Conservation (phyloP, 1,284 basidiomycete species). For the Ceratobasidium sp. region DNA sequence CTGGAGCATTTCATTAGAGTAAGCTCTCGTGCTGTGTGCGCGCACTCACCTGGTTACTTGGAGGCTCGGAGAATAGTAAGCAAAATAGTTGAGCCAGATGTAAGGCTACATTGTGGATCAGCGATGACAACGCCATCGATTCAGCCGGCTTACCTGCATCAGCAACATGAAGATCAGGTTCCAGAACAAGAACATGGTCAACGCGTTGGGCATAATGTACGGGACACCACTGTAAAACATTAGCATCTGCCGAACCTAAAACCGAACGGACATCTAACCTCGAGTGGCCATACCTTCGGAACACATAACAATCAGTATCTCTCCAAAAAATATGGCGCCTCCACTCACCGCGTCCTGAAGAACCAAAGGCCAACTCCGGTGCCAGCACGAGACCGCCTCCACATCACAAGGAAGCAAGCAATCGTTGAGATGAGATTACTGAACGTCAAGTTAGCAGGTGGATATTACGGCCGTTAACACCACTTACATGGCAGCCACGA, state of each 20-base stretch:
- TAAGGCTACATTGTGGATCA: slow-evolving; percentile 8
- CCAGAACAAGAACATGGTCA: slow-evolving; percentile 42
- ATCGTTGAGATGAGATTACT: slow-evolving; percentile 38
- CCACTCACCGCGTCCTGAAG: slow-evolving; percentile 21
- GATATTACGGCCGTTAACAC: neutral
- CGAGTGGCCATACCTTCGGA: slow-evolving; percentile 31
- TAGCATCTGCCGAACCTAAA: neutral
- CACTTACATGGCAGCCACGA: slow-evolving; percentile 37
- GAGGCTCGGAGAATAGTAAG: slow-evolving; percentile 29
- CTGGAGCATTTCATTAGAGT: neutral
- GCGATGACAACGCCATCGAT: neutral
- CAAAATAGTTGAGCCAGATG: slow-evolving; percentile 41
- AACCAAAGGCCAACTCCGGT: slow-evolving; percentile 33
- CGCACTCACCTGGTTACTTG: slow-evolving; percentile 23
- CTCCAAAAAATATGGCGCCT: neutral
- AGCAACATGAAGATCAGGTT: slow-evolving; percentile 34
- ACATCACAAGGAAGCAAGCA: slow-evolving; percentile 33
- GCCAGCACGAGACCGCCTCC: slow-evolving; percentile 22
- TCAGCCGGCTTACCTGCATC: slow-evolving; percentile 25
- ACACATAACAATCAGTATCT: neutral
- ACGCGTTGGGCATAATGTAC: slow-evolving; percentile 40
- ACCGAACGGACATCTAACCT: slow-evolving; percentile 1
- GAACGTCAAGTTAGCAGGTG: neutral
- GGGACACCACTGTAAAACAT: slow-evolving; percentile 29
- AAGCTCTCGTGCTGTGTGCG: neutral